Conservation (phyloP, 2,329 filamentous ascomycete species). For the Rutstroemia sp. region DNA sequence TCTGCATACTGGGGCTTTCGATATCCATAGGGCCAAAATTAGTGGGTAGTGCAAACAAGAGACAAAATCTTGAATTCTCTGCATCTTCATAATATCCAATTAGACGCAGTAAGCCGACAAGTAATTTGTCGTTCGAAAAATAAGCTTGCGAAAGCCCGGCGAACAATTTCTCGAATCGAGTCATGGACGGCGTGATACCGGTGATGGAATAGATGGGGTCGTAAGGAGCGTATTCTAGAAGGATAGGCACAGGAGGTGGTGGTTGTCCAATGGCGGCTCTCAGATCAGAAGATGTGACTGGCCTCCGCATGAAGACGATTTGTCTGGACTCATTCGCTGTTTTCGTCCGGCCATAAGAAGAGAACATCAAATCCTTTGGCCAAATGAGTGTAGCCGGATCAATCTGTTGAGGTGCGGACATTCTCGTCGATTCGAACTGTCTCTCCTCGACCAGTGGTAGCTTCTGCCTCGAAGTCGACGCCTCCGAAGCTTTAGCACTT, state of each 20-base stretch:
- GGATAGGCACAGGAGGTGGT: constrained; percentile 37
- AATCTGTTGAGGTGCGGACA: constrained; percentile 54
- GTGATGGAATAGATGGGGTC: constrained; percentile 55
- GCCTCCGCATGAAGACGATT: constrained; percentile 29
- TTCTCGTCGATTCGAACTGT: constrained; percentile 50
- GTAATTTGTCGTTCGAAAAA: constrained; percentile 46
- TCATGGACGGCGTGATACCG: constrained; percentile 57
- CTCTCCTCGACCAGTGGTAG: constrained; percentile 29
- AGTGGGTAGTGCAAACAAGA: constrained; percentile 67
- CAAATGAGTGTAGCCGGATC: constrained; percentile 46
- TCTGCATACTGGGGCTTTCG: constrained; percentile 37
- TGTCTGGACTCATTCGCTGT: constrained; percentile 30
- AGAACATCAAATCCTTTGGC: constrained; percentile 24
- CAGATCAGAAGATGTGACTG: constrained; percentile 16
- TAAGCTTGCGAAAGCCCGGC: constrained; percentile 39
- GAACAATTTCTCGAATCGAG: constrained; percentile 56
- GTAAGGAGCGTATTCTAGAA: constrained; percentile 65
- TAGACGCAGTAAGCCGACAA: constrained; percentile 51
- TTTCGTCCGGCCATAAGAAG: constrained; percentile 9
- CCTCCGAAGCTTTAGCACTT: constrained; percentile 15
- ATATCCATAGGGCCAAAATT: constrained; percentile 53
- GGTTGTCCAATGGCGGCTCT: constrained; percentile 17
- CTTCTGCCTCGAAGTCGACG: constrained; percentile 14
- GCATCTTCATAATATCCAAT: constrained; percentile 71
- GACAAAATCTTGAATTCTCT: constrained; percentile 59